Evolutionary conservation across 768 basidiomycete species (phyloP).

Genomic region (Megacollybia marginata): DNA sequence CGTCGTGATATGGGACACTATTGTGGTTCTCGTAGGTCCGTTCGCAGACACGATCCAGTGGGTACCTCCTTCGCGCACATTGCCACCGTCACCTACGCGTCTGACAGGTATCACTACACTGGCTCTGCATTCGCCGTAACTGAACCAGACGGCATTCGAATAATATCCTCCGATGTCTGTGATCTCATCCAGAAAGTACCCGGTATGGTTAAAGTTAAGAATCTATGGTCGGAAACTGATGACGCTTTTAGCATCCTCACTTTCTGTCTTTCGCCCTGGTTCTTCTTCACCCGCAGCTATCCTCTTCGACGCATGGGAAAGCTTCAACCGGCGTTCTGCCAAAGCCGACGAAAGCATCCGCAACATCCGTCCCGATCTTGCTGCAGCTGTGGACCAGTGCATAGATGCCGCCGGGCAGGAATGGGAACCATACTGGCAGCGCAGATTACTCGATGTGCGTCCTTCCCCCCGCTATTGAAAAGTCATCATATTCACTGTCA

Average conservation of each 20-base stretch:
- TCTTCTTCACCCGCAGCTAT: constrained; percentile 90
- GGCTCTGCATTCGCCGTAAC: constrained; percentile 74
- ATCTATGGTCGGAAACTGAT: neutral
- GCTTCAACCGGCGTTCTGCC: constrained; percentile 75
- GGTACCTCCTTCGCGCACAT: constrained; percentile 18
- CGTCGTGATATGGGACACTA: constrained; percentile 71
- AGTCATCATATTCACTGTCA: constrained; percentile 1
- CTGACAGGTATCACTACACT: constrained; percentile 66
- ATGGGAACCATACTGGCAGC: constrained; percentile 88
- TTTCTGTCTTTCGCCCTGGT: constrained; percentile 86
- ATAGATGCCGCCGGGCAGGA: constrained; percentile 92
- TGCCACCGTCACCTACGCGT: neutral
- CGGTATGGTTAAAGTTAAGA: constrained; percentile 36
- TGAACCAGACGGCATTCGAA: constrained; percentile 86
- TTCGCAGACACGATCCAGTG: constrained; percentile 82
- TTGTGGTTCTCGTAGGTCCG: constrained; percentile 85
- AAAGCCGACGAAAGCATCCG: constrained; percentile 92
- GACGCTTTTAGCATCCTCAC: constrained; percentile 50
- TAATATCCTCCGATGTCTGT: constrained; percentile 70
- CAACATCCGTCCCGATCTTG: constrained; percentile 79
- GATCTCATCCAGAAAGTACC: constrained; percentile 95
- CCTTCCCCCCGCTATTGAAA: neutral
- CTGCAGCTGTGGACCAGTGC: constrained; percentile 82
- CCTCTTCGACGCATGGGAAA: constrained; percentile 87
- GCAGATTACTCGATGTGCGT: constrained; percentile 71